These are phyloP conservation scores for Ceratocystis colombiana DNA, from an alignment of 2,329 filamentous ascomycete species.

Conservation along the genomic window DNA sequence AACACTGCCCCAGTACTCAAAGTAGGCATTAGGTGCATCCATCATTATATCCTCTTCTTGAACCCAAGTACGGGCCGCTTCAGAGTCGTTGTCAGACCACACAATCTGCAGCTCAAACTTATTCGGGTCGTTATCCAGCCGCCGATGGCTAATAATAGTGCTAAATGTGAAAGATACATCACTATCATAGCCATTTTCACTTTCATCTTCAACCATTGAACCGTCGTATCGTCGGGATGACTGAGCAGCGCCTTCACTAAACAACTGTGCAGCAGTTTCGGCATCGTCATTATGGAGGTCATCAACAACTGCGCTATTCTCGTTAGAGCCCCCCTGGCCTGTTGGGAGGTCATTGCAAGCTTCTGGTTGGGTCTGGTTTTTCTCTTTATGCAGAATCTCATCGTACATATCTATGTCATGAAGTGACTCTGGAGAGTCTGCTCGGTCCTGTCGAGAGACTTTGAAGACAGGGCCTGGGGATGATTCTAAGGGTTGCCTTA, in stretches of 20 bases:
- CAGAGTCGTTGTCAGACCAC: conserved; percentile 8
- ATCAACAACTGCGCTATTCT: not conserved
- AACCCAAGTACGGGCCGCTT: conserved; percentile 8
- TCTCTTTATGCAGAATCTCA: not conserved
- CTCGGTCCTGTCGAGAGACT: not conserved
- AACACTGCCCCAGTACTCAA: conserved; percentile 21
- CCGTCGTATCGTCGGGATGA: not conserved
- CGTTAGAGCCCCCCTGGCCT: not conserved
- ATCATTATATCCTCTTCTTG: conserved; percentile 22
- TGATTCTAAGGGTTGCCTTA: not conserved
- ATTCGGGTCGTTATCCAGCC: conserved; percentile 16
- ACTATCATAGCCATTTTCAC: not conserved
- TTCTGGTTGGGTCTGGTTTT: not conserved
- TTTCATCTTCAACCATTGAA: not conserved
- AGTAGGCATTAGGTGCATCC: conserved; percentile 20
- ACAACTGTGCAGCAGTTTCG: conserved; percentile 1
- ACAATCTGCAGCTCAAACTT: conserved; percentile 21
- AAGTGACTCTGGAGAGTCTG: not conserved
- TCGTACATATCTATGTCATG: not conserved
- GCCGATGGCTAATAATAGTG: conserved; percentile 14
- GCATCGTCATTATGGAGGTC: not conserved
- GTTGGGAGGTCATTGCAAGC: not conserved
- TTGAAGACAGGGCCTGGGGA: not conserved
- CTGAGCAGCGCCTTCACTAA: not conserved
- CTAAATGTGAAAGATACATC: not conserved